phyloP scores from a whole-genome alignment of 2,329 filamentous ascomycete species.

The Capronia americana region DNA sequence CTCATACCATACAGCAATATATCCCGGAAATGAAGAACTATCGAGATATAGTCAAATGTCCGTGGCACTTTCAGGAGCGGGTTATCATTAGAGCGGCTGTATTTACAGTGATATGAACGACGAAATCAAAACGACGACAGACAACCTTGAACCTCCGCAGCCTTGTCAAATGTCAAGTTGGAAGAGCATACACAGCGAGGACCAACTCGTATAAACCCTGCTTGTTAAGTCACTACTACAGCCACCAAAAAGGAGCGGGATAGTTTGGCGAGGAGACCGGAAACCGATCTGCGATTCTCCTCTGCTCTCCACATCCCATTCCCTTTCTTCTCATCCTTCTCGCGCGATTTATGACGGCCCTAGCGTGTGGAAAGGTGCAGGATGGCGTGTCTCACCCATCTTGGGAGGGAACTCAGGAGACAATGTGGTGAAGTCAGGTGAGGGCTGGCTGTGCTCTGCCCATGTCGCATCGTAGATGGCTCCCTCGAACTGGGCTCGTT shows the following conservation, averaged over 20 bases:
- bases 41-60: not conserved
- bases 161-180: not conserved
- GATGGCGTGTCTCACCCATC: not conserved
- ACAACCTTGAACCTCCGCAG: not conserved
- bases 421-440: not conserved
- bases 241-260: not conserved
- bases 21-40: not conserved
- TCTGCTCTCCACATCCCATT: not conserved
- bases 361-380: not conserved
- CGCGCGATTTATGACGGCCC: not conserved
- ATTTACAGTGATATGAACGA: not conserved
- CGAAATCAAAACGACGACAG: not conserved
- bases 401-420: not conserved
- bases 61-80: not conserved
- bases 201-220: not conserved
- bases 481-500: constrained; percentile 10
- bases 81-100: not conserved
- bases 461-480: constrained; percentile 5
- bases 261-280: not conserved
- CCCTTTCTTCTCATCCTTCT: not conserved
- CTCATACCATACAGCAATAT: not conserved
- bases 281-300: not conserved
- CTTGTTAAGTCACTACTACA: not conserved
- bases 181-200: not conserved
- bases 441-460: not conserved